Evolutionary conservation across 257 asterid species (phyloP).

Genomic region (Solanum chiquidenum): DNA sequence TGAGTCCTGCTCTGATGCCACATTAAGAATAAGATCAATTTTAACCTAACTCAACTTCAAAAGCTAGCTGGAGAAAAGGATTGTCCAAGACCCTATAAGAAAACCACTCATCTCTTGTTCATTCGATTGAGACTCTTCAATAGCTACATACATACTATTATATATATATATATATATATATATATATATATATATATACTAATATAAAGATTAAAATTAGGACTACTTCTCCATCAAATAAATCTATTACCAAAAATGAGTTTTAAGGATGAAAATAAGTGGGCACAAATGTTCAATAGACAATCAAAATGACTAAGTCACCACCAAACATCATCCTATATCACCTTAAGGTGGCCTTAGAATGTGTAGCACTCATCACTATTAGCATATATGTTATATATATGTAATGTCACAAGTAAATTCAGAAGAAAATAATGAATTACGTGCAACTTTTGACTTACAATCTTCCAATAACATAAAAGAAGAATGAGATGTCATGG

Average conservation of each 20-base stretch:
- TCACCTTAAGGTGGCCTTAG: neutral
- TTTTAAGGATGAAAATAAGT: neutral
- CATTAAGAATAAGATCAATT: neutral
- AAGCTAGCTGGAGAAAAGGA: neutral
- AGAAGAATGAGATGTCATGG: constrained; percentile 7
- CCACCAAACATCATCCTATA: neutral
- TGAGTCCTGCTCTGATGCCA: neutral
- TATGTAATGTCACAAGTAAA: neutral
- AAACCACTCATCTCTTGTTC: neutral
- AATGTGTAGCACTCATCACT: neutral
- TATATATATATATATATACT: too few relatives aligned
- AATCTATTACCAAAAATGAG: neutral
- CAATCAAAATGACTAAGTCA: neutral
- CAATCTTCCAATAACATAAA: constrained; percentile 8
- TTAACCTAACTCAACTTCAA: neutral
- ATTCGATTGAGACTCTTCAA: neutral
- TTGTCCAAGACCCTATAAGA: neutral
- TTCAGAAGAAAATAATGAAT: neutral
- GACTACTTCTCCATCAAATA: neutral
- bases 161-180: too few relatives aligned
- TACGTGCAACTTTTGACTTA: constrained; percentile 9
- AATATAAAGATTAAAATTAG: neutral
- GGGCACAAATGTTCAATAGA: neutral
- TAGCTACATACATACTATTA: neutral
- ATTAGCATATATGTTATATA: neutral